Evolutionary conservation across 2,329 filamentous ascomycete species (phyloP).

Genomic region (Ascochyta viciae-villosae): DNA sequence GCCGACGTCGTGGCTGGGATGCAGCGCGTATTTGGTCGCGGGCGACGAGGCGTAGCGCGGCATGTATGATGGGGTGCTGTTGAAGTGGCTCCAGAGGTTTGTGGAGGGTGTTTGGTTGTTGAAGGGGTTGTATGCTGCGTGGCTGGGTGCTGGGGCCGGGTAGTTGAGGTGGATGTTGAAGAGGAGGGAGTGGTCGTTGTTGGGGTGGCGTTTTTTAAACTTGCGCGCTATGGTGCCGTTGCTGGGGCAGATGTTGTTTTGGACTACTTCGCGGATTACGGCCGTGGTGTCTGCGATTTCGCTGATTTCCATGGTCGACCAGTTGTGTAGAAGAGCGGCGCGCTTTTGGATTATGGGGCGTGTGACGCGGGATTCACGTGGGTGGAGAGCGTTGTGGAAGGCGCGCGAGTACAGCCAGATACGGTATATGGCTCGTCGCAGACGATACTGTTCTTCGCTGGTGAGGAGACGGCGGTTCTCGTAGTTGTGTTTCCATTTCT

Average conservation of each 20-base stretch:
- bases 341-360: conserved; percentile 59
- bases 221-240: conserved; percentile 67
- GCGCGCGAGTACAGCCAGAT: conserved; percentile 67
- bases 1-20: conserved; percentile 60
- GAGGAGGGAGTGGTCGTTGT: conserved; percentile 57
- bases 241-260: conserved; percentile 66
- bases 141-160: conserved; percentile 43
- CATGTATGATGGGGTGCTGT: conserved; percentile 42
- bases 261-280: conserved; percentile 63
- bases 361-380: conserved; percentile 58
- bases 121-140: conserved; percentile 45
- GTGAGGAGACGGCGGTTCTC: conserved; percentile 62
- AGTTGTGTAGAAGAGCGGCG: conserved; percentile 65
- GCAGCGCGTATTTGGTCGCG: conserved; percentile 55
- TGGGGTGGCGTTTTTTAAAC: conserved; percentile 63
- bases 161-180: conserved; percentile 63
- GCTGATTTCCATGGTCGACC: conserved; percentile 61
- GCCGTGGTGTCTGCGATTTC: conserved; percentile 66
- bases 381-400: conserved; percentile 62
- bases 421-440: conserved; percentile 66
- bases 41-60: conserved; percentile 45
- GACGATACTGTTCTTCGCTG: conserved; percentile 55
- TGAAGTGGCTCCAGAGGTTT: conserved; percentile 47
- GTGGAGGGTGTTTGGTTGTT: conserved; percentile 30
- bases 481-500: conserved; percentile 67